Evolutionary conservation across 345 rosid species (phyloP).

Genomic region (Salix exigua): DNA sequence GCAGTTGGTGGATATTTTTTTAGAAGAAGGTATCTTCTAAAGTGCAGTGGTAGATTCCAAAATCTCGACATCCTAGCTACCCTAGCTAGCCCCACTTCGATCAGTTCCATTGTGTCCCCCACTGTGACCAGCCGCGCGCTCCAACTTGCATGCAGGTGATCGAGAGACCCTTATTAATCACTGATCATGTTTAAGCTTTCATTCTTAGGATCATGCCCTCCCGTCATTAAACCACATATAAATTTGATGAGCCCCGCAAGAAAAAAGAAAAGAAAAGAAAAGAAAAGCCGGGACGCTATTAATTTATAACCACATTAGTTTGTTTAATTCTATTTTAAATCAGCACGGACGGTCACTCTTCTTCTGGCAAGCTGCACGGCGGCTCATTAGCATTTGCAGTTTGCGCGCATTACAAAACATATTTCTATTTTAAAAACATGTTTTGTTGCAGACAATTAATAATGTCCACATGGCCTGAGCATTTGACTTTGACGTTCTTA

Average conservation of each 20-base stretch:
- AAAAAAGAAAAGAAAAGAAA: too few relatives aligned
- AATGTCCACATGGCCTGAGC: neutral
- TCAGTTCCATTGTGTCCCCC: too few relatives aligned
- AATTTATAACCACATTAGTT: neutral
- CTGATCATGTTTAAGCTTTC: too few relatives aligned
- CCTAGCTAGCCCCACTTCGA: too few relatives aligned
- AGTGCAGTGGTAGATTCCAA: neutral
- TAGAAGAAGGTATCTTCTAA: neutral
- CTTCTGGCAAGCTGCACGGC: neutral
- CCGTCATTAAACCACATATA: too few relatives aligned
- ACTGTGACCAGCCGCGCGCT: too few relatives aligned
- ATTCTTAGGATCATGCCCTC: too few relatives aligned
- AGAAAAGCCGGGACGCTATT: neutral
- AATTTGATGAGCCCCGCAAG: neutral
- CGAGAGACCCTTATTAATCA: too few relatives aligned
- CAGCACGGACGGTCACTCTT: neutral
- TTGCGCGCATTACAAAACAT: too few relatives aligned
- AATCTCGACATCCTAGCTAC: neutral
- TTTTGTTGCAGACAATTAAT: neutral
- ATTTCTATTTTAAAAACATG: neutral
- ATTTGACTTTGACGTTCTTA: neutral
- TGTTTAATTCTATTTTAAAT: neutral
- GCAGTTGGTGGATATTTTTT: neutral
- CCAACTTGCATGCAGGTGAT: too few relatives aligned
- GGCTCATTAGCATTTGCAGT: neutral